A percentile compares a stretch with the other conserved stretches of the same genome.
Conservation (phyloP, 306 rosid genomes). For the Acacia confusa region DNA sequence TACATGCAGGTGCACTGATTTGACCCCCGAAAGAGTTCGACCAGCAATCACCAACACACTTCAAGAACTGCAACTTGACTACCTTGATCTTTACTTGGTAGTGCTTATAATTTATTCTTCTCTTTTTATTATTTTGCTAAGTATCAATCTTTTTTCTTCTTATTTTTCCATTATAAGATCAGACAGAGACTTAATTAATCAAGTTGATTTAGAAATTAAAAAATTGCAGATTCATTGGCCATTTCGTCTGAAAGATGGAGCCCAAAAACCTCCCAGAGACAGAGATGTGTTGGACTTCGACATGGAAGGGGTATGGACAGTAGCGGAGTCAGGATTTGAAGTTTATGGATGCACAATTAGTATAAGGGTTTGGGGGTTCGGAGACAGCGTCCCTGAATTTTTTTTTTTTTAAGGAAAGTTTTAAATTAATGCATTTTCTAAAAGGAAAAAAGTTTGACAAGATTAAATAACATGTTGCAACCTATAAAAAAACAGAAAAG, state of each 20-base stretch:
- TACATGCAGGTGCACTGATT: constrained; percentile 55
- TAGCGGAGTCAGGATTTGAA: no score
- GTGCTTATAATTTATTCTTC: neutral
- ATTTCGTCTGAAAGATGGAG: constrained; percentile 49
- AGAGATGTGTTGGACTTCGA: constrained; percentile 53
- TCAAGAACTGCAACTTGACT: constrained; percentile 64
- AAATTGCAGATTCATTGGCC: constrained; percentile 55
- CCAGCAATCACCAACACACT: constrained; percentile 54
- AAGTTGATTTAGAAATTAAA: neutral
- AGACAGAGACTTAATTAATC: neutral
- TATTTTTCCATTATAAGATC: neutral
- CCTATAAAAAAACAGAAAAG: no score
- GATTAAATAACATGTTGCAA: no score
- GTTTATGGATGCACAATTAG: no score
- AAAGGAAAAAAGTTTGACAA: no score
- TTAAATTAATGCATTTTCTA: no score
- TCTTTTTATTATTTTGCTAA: neutral
- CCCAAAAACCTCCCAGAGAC: constrained; percentile 48
- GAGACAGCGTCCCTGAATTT: no score
- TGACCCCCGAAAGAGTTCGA: constrained; percentile 66
- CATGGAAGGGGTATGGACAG: constrained; percentile 62
- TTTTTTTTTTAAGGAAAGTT: no score
- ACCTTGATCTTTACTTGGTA: constrained; percentile 67
- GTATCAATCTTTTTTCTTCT: neutral
- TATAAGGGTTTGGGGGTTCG: no score